These are phyloP conservation scores for Penicillium maclennaniae DNA, from an alignment of 495 filamentous ascomycete genomes.

Conservation along the genomic window DNA sequence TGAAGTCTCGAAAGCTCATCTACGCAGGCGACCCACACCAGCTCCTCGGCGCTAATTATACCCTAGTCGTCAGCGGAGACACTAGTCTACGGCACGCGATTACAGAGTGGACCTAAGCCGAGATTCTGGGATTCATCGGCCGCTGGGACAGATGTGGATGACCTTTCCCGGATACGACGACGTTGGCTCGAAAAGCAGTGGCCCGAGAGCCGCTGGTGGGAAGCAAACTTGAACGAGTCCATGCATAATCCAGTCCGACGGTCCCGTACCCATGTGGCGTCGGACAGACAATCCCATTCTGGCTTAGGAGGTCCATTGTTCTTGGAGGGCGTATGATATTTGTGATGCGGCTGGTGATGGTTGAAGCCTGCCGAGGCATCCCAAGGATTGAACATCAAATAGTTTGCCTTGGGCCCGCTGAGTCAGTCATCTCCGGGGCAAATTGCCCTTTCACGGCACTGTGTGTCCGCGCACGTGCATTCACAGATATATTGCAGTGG, in stretches of 20 bases:
- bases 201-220: too few relatives aligned
- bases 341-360: neutral
- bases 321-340: neutral
- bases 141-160: too few relatives aligned
- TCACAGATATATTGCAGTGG: neutral
- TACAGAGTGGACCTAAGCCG: neutral
- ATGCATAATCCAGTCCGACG: too few relatives aligned
- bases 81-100: neutral
- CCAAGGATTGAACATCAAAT: too few relatives aligned
- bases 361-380: too few relatives aligned
- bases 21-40: neutral
- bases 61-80: too few relatives aligned
- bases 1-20: neutral
- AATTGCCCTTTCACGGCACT: neutral
- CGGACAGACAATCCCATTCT: neutral
- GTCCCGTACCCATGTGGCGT: too few relatives aligned
- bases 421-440: neutral
- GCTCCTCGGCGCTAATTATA: neutral
- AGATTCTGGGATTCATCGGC: neutral
- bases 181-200: neutral
- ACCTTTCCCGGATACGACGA: neutral
- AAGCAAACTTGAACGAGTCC: too few relatives aligned
- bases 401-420: neutral
- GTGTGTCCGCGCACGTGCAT: neutral
- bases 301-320: neutral